Evolutionary conservation across 169 alveolate genomes (phyloP), one percentile per base, ranked within the genome.

Genomic region (Eimeria tenella): DNA sequence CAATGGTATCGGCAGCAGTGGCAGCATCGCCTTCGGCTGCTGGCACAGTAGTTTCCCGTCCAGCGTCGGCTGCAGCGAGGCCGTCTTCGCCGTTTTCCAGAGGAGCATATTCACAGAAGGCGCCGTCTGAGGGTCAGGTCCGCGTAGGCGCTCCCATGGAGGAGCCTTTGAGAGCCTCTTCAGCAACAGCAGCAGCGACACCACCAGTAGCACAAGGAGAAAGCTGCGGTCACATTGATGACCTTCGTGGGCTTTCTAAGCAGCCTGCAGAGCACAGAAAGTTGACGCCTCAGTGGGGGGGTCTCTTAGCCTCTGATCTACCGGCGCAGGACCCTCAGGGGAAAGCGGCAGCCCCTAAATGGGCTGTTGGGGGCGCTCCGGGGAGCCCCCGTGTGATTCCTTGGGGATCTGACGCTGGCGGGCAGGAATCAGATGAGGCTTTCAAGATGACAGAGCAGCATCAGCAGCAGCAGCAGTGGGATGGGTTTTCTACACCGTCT

Each of bases 11-110:
- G 13, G 90, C 77, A 21, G 11, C 70, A 77, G 73, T 50, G 53
- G n/a, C 65, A 50, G 65, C 65, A 75, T 31, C 86, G 8, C 53
- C 84, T 74, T 17, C 68, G 11, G 55, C 74, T 81, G 89, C 73
- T 56, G 31, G 25, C 25, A 17, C 63, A 1, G 65, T 31, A 5
- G 63, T 4, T 79, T 79, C 79, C 75, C 91, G 79, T 10, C 81
- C 81, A 10, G 42, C 91, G 21, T 58, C 91, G 63, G 91, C 91
- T 62, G 91, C 91, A 84, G 91, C 91, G 21, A 21, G 91, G 91
- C 73, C 79, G 42, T 42, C 81, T 15, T 84, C 91, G 79, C 79
- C 62, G 65, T 52, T 49, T 31, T 17, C 70, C 15, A 62, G 91
- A 42, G 91, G 62, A 17, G 17, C 23, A 6, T 0, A 60, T 49